Base-by-base conservation (phyloP, 1,284 basidiomycete species). In the Lignosus rhinocerotis region DNA sequence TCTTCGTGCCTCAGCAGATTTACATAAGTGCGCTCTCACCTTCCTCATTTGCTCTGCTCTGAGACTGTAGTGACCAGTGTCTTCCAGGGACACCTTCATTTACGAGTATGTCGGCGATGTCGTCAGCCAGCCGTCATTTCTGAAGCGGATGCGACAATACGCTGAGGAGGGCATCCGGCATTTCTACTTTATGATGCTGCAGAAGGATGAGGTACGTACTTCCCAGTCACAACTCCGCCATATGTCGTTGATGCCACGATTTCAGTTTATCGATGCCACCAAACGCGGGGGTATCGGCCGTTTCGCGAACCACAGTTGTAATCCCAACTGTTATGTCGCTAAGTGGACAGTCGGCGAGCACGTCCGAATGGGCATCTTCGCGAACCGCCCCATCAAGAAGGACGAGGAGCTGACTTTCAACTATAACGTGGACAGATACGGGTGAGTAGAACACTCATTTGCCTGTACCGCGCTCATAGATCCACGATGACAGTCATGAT, bases 181-280 rank as follows among this genome's bases (percentile, higher is more conserved):
- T 74, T 99, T 99, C 70, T 99, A 99, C 76, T 99, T 99, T 70
- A 99, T 99, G 97, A 96, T 98, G 92, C 76, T 99, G 56, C 97
- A 98, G 75, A 94, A 93, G 68, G 95, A 98, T 67, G 95, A 99
- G 83, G 94, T 94, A 63, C 61, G 86, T 66, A 9, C 5, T 6
- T 41, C 6, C 3, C 8, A 10, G 2, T 2, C 42, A 10, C 38
- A 6, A 3, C 19, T 5, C 38, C 43, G 34, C 58, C n/a, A 31
- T 36, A 17, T 48, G 31, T 14, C 9, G 12, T 44, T 52, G 36
- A 53, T 16, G 3, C 17, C 12, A 7, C 11, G 3, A 12, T 4
- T 16, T 47, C 43, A 96, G 94, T 99, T 93, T 75, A 94, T 99
- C 67, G 97, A 99, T 74, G 97, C 97, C 1, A 99, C 97, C 1